Conservation (phyloP, 495 filamentous ascomycete species). For the Aspergillus campestris region DNA sequence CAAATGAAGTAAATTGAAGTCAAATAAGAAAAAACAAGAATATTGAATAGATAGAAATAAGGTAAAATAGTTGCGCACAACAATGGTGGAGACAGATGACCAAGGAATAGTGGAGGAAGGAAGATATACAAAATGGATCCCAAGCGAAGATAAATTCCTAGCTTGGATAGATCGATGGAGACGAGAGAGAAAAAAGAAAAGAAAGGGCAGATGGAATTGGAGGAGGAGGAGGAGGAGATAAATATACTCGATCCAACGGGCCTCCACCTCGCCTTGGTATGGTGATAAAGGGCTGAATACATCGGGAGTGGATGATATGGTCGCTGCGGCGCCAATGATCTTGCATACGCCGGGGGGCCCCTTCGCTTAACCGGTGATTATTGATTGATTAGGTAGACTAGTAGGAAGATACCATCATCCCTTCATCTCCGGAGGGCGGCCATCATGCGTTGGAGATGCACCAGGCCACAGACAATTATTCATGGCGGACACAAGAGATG, state of each 20-base stretch:
- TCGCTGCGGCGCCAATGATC: conserved; percentile 12
- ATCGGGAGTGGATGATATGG: conserved; percentile 14
- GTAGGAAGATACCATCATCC: conserved; percentile 7
- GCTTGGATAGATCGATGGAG: neutral
- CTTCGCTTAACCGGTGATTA: conserved; percentile 10
- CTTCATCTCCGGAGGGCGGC: conserved; percentile 17
- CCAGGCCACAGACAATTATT: conserved; percentile 4
- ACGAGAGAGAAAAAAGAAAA: conserved; percentile 1
- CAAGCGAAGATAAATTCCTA: neutral
- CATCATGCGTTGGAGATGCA: conserved; percentile 12
- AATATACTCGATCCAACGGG: conserved; percentile 4
- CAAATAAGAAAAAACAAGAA: neutral
- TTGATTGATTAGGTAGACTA: conserved; percentile 6
- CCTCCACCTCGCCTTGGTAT: conserved; percentile 5
- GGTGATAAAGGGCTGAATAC: conserved; percentile 8
- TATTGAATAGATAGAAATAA: neutral
- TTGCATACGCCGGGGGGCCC: conserved; percentile 8
- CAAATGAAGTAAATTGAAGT: neutral
- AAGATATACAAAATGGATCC: conserved; percentile 6
- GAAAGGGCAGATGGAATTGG: neutral
- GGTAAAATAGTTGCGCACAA: neutral
- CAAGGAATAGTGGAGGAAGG: conserved; percentile 4
- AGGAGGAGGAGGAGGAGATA: conserved; percentile 4
- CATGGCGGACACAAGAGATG: conserved; percentile 13
- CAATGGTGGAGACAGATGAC: neutral